Base-by-base conservation (phyloP, 129 eudicot species). In the Flaveria bidentis region DNA sequence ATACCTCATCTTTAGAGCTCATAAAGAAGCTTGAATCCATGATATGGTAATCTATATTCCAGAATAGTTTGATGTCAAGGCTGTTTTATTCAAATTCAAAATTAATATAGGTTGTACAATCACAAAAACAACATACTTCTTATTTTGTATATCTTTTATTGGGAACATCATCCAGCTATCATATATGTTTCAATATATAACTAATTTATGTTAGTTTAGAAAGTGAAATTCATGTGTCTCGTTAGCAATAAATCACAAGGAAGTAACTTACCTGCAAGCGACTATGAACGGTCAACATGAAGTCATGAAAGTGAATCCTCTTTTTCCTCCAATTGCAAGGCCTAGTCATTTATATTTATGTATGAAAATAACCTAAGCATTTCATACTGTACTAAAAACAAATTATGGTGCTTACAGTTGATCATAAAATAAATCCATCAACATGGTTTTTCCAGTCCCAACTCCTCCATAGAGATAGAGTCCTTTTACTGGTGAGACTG, bases 391-490 rank as follows among this genome's bases (percentile, higher is more conserved):
- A 14, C 51, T 25, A 13, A 14, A 42, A 25, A 66, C 42, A 2
- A 11, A 73, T 4, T 17, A 58, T 9, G 61, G 72, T 52, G 30
- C 96, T 89, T 82, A 95, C 97, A 95, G 69, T 73, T 95, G 96
- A 67, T 89, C 88, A 50, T 73, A 95, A 80, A 95, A 95, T 71
- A 95, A 74, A 84, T 91, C 99, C 99, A 95, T 95, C 78, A 95
- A 76, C 99, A 95, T 95, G 33, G 99, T 95, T 84, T 95, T 95
- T 30, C 99, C 97, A 0, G 99, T 95, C 67, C 99, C 99, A 44
- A 95, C 99, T 75, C 99, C 99, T 75, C 99, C 99, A 46, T 95
- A 91, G 5, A 95, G 97, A 86, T 95, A 95, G 47, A 95, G 90
- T 81, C 99, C 99, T 80, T 91, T 91, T 30, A 95, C 96, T 2